Evolutionary conservation across 257 asterid genomes (phyloP).

Genomic region (Solanum tacnaense): DNA sequence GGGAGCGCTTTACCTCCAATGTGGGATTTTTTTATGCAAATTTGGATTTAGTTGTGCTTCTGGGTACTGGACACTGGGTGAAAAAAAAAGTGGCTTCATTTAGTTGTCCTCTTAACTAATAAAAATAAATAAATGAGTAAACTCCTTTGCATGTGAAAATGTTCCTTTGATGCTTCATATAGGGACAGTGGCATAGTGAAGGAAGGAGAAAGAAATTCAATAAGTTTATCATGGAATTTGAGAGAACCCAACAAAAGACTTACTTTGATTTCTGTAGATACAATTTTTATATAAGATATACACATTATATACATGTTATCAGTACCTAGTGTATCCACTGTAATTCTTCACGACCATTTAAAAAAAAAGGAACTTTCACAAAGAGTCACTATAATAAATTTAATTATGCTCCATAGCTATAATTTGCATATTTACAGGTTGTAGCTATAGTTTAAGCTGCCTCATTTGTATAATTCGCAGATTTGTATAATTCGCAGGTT

Average conservation of each 20-base stretch:
- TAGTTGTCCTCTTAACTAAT: not conserved
- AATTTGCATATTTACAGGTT: no score
- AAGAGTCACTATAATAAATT: no score
- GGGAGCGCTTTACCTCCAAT: no score
- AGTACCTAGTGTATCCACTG: not conserved
- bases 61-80: accelerated
- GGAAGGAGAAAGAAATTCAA: not conserved
- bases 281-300: not conserved
- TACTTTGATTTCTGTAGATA: not conserved
- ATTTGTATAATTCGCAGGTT: no score
- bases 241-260: not conserved
- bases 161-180: not conserved
- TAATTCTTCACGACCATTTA: not conserved
- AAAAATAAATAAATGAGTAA: not conserved
- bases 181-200: not conserved
- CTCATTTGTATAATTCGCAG: no score
- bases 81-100: not conserved
- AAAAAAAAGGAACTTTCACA: no score
- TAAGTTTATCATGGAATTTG: not conserved
- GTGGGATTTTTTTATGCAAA: not conserved
- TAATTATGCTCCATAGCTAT: no score
- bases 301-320: not conserved
- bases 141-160: not conserved
- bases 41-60: accelerated
- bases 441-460: no score